Conservation (phyloP, 768 basidiomycete genomes). For the Coprinellus micaceus region DNA sequence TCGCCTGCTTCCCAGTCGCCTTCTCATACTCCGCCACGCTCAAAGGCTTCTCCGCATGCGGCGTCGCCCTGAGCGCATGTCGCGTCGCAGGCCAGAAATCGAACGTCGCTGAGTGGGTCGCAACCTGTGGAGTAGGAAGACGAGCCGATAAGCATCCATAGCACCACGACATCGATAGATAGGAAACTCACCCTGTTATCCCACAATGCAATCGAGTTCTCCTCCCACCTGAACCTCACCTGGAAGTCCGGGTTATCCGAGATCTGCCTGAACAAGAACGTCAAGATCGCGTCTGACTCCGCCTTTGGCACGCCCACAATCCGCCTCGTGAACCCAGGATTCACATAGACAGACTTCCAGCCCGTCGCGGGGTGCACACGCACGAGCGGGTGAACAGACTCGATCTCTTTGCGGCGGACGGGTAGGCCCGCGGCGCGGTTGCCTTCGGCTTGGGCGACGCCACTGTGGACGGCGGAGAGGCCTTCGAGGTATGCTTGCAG, state of each 20-base stretch:
- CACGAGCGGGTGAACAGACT: slow-evolving; percentile 75
- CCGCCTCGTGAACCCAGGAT: slow-evolving; percentile 78
- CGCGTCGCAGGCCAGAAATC: slow-evolving; percentile 78
- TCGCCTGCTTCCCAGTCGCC: slow-evolving; percentile 61
- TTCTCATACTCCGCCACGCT: slow-evolving; percentile 70
- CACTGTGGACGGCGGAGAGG: slow-evolving; percentile 71
- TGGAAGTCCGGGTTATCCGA: slow-evolving; percentile 69
- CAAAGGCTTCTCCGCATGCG: slow-evolving; percentile 74
- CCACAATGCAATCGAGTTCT: slow-evolving; percentile 80
- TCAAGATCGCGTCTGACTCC: slow-evolving; percentile 72
- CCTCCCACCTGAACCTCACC: slow-evolving; percentile 74
- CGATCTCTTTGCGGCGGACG: slow-evolving; percentile 65
- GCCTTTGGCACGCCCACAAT: slow-evolving; percentile 78
- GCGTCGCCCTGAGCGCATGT: slow-evolving; percentile 78
- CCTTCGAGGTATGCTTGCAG: slow-evolving; percentile 77
- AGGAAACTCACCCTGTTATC: slow-evolving; percentile 65
- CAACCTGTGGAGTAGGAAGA: slow-evolving; percentile 42
- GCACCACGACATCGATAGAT: neutral
- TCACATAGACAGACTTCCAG: slow-evolving; percentile 81
- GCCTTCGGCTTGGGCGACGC: slow-evolving; percentile 73
- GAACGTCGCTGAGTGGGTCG: slow-evolving; percentile 76
- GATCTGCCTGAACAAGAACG: slow-evolving; percentile 69
- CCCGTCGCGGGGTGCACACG: slow-evolving; percentile 83
- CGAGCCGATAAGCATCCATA: neutral
- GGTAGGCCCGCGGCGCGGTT: slow-evolving; percentile 64